Base-by-base conservation (phyloP, 305 asterid genomes). In the Fraxinus albicans region DNA sequence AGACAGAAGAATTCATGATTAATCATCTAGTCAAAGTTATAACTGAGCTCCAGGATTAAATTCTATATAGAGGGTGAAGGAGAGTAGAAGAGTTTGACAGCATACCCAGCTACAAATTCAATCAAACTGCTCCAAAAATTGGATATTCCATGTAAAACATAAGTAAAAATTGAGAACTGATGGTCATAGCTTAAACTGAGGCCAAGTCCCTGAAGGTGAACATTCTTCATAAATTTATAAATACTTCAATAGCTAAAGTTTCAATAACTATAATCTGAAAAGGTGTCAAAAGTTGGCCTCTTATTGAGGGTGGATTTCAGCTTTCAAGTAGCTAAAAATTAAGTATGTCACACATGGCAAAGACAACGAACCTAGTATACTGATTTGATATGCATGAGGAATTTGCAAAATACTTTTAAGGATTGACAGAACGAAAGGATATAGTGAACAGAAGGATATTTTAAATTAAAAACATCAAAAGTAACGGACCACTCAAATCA, bases 401-500 rank as follows among this genome's bases (percentile, higher is more conserved):
- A 78, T 27, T 72, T 33, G 33, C 70, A 81, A 27, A 19, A 42
- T 77, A 53, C 80, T 83, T 13, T 53, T 53, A 80, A 67, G 60
- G 40, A 65, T 58, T 31, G 69, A 40, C 29, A 78, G 13, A 75
- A 60, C 40, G 36, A 44, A 65, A 76, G 47, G 83, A 81, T 55
- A 38, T 8, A 76, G 55, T 3, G 5, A 65, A 25, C 3, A 35
- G 21, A 29, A 27, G 38, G 82, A 72, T 80, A 80, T 77, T 74
- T 77, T 25, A 79, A 85, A 78, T 81, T 42, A 58, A 84, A 78
- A 85, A 90, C 85, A 86, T 60, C 80, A 81, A 85, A 85, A 90
- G 91, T 87, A 90, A 92, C 93, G 90, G 93, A 95, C 94, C 98
- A 91, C 95, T 88, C 90, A 90, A 92, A 89, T 90, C 93, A 90